Evolutionary conservation across 768 basidiomycete genomes (phyloP).

Genomic region (Cystobasidium ongulense): DNA sequence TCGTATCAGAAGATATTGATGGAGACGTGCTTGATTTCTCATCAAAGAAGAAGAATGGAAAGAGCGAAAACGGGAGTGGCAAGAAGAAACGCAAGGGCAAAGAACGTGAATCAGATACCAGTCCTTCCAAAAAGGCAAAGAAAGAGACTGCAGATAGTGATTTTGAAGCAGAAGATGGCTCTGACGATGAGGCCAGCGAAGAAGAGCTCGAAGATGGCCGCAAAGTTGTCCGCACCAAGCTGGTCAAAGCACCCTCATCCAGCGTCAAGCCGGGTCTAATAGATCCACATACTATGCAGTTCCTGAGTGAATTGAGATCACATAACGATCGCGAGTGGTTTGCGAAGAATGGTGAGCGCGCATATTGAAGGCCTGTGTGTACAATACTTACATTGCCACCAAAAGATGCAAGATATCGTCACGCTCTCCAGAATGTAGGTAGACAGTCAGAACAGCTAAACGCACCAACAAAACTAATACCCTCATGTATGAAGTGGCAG

Average conservation of each 20-base stretch:
- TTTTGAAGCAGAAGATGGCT: neutral
- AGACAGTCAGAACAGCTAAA: neutral
- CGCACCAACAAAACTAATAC: neutral
- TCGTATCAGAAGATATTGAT: constrained; percentile 3
- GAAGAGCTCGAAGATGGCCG: constrained; percentile 25
- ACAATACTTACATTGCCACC: neutral
- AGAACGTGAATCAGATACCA: neutral
- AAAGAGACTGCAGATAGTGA: constrained; percentile 3
- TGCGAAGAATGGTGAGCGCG: constrained; percentile 22
- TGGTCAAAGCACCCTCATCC: constrained; percentile 19
- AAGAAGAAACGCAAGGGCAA: neutral
- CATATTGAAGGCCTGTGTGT: neutral
- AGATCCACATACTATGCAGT: constrained; percentile 21
- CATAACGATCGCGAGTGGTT: constrained; percentile 30
- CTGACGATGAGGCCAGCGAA: constrained; percentile 10
- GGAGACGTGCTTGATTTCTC: neutral
- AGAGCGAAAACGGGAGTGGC: neutral
- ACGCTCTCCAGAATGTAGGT: constrained; percentile 10
- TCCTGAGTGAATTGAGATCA: neutral
- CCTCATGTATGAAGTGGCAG: neutral
- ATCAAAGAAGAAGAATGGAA: constrained; percentile 1
- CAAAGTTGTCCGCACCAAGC: constrained; percentile 9
- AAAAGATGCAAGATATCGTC: constrained; percentile 28
- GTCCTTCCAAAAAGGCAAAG: constrained; percentile 8
- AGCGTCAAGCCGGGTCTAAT: constrained; percentile 7